Evolutionary conservation across 371 early-diverging fungal species (phyloP), one percentile per base, ranked within the genome.

Genomic region (Mortierella sp.): DNA sequence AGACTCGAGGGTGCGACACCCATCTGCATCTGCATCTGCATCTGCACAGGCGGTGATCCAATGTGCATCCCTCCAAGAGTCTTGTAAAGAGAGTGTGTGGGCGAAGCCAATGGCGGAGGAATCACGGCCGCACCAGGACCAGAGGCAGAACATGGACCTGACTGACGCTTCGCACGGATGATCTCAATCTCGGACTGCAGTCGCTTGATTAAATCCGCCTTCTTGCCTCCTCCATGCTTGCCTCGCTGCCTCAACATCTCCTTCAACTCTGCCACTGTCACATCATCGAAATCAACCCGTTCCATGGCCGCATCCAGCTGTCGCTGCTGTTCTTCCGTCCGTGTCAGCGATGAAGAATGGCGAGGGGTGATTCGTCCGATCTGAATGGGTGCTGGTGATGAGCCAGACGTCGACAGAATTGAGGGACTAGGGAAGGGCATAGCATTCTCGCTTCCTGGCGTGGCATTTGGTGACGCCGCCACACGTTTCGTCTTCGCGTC

Each of bases 251-350:
- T 71, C 30, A 92, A 56, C 83, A 90, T 84, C 26, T 92, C 92
- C 64, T 92, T 92, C 26, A 92, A 73, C 67, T 91, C 91, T 7
- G 86, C 78, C 1, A 92, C 92, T 0, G 92, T 92, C 34, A 92
- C 86, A 71, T 92, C 92, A 24, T 91, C 86, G 55, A 91, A 90
- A 50, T 92, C 84, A 21, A 88, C 84, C 24, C 83, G 83, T 19
- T 82, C 83, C 43, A 92, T 80, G 32, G 86, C 87, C 28, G 86
- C 87, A 61, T 92, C 89, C 52, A 90, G 55, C 44, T 79, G 67
- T n/a, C 81, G 78, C 65, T 81, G 82, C 49, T 83, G 81, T 27
- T 84, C 83, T 50, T 82, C 85, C 23, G 79, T 62, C 37, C 80
- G 80, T 49, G 78, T 56, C 17, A 73, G 65, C 8, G 81, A 65